phyloP scores from a whole-genome alignment of 441 rosid species.

The Jatropha podagrica region DNA sequence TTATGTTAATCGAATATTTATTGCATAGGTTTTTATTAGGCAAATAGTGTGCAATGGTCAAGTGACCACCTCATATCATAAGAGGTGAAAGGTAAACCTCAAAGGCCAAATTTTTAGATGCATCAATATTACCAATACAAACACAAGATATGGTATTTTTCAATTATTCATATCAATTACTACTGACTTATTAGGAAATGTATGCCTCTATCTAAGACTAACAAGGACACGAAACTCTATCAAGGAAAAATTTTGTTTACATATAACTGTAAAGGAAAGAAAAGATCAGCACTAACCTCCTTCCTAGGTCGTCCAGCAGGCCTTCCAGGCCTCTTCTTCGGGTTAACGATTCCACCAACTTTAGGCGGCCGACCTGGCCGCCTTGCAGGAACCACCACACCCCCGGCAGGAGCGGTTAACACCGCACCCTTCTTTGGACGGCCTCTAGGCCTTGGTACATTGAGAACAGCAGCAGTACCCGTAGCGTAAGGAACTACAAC shows the following conservation, averaged over 20 bases:
- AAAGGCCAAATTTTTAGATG: too few species aligned
- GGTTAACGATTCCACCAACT: constrained; percentile 37
- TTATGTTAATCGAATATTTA: background rate
- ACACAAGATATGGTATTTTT: too few species aligned
- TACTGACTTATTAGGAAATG: too few species aligned
- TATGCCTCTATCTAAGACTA: background rate
- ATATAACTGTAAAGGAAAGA: background rate
- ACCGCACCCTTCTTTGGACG: constrained; percentile 51
- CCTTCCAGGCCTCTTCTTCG: constrained; percentile 38
- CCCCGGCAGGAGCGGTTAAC: constrained; percentile 23
- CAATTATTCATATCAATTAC: too few species aligned
- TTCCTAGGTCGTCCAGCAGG: constrained; percentile 73
- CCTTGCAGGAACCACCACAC: constrained; percentile 33
- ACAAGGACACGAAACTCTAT: background rate
- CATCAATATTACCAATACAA: too few species aligned
- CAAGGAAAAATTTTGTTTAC: background rate
- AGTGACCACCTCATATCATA: too few species aligned
- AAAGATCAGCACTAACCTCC: constrained; percentile 35
- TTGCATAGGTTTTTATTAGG: background rate
- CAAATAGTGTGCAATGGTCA: too few species aligned
- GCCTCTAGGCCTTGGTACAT: constrained; percentile 48
- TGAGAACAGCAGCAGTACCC: constrained; percentile 16
- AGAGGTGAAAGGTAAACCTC: too few species aligned
- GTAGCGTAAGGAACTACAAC: constrained; percentile 45
- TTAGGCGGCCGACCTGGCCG: constrained; percentile 65